Evolutionary conservation across 352 stramenopile species (phyloP), one percentile per base, ranked within the genome.

Genomic region (Phytophthora pinifolia): DNA sequence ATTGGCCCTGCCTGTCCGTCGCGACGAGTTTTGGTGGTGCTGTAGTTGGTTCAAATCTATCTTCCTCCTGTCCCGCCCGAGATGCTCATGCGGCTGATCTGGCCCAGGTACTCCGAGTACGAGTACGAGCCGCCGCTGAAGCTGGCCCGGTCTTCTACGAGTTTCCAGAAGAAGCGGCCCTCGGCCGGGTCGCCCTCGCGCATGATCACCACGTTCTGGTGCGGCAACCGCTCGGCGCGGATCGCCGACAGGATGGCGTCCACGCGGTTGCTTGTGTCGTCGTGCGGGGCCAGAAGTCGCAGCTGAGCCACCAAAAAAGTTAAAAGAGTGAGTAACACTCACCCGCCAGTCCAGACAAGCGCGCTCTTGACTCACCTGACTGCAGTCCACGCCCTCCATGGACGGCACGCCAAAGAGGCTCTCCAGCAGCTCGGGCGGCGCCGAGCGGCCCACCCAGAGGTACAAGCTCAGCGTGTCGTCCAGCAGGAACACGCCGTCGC

Each of bases 91-190:
- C 86, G 83, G 49, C 72, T 93, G 63, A 96, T 88, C 67, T 94
- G 78, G 22, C 80, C 80, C 65, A 99, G 87, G 74, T 98, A 99
- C 75, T 99, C 97, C 36, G 89, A 82, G 76, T 99, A 99, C 50
- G 92, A 98, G 69, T 97, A 98, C 31, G 94, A 98, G 25, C 97
- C 97, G 25, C 97, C 97, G 31, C 85, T 83, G 81, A 99, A 99
- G 44, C 89, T 97, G 45, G 97, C 96, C 50, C 96, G 86, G 76
- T 99, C 97, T 80, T 99, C 97, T 38, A 99, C 91, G 41, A 99
- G 83, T 62, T 98, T 96, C 92, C 93, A 92, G 70, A 95, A 99
- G 76, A 98, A 99, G 32, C 93, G 88, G 49, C 84, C 84, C 70
- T 99, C 96, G 17, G 82, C 77, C 29, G 80, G 79, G 70, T 99